Evolutionary conservation across 768 basidiomycete genomes (phyloP).

Genomic region (Panellus pusillus): DNA sequence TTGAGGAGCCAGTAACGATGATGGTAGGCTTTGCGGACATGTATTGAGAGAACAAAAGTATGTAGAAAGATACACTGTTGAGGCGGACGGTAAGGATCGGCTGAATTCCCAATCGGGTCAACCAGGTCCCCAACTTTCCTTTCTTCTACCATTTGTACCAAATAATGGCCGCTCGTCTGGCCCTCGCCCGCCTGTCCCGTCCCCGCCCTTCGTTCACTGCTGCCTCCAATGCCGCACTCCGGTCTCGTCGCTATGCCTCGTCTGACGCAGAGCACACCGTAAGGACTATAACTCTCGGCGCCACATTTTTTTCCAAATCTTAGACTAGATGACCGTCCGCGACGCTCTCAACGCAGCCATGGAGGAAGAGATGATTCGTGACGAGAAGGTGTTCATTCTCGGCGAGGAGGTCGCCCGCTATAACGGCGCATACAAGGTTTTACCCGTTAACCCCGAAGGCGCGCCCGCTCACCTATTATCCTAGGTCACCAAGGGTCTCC

Average conservation of each 20-base stretch:
- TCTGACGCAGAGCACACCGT: slow-evolving; percentile 45
- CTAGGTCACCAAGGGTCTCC: slow-evolving; percentile 95
- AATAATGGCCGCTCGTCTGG: slow-evolving; percentile 62
- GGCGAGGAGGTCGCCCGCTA: slow-evolving; percentile 99
- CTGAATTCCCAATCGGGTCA: too few species aligned
- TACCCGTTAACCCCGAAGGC: not conserved
- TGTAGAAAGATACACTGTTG: too few species aligned
- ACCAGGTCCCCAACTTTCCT: slow-evolving; percentile 23
- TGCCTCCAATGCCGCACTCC: slow-evolving; percentile 38
- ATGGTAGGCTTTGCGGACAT: slow-evolving; percentile 47
- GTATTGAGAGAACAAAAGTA: too few species aligned
- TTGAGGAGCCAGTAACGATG: slow-evolving; percentile 85
- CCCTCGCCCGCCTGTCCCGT: slow-evolving; percentile 66
- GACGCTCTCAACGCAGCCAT: slow-evolving; percentile 97
- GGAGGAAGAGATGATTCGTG: slow-evolving; percentile 99
- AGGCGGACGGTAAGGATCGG: too few species aligned
- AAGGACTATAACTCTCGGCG: slow-evolving; percentile 19
- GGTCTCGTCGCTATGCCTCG: slow-evolving; percentile 64
- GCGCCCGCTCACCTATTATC: slow-evolving; percentile 1
- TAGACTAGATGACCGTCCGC: slow-evolving; percentile 90
- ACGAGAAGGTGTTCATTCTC: slow-evolving; percentile 91
- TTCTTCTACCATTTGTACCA: slow-evolving; percentile 29
- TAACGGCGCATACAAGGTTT: slow-evolving; percentile 94
- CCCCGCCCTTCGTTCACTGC: slow-evolving; percentile 42
- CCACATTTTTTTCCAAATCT: not conserved